phyloP scores from a whole-genome alignment of 257 asterid species.

The Craterostigma plantagineum region DNA sequence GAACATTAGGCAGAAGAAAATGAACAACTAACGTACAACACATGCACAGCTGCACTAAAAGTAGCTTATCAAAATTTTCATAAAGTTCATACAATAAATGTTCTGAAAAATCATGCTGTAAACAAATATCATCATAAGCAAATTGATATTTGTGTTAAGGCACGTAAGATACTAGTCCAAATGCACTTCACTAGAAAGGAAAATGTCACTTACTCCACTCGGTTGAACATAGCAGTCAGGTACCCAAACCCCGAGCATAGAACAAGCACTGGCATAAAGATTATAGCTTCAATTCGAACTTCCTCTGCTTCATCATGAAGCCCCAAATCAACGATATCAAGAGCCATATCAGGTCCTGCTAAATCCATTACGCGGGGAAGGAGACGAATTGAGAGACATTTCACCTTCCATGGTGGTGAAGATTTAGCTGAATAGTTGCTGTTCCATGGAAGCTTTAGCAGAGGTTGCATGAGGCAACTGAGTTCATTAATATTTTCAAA shows the following conservation, averaged over 20 bases:
- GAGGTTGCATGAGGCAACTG: slow-evolving; percentile 28
- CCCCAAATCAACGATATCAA: slow-evolving; percentile 61
- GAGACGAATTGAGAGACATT: slow-evolving; percentile 57
- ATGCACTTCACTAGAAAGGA: neutral
- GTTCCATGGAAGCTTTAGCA: slow-evolving; percentile 77
- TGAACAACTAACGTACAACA: too few relatives aligned
- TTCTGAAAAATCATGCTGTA: too few relatives aligned
- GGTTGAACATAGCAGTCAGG: slow-evolving; percentile 49
- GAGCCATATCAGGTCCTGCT: slow-evolving; percentile 23
- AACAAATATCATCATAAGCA: too few relatives aligned
- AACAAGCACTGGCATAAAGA: slow-evolving; percentile 59
- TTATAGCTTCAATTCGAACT: slow-evolving; percentile 68
- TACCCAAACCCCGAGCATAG: slow-evolving; percentile 43
- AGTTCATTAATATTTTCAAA: slow-evolving; percentile 23
- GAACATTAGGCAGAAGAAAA: too few relatives aligned
- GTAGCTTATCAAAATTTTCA: too few relatives aligned
- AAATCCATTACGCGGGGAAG: slow-evolving; percentile 31
- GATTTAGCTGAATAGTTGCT: slow-evolving; percentile 28
- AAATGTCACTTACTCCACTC: slow-evolving; percentile 64
- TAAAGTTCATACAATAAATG: too few relatives aligned
- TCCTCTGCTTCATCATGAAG: slow-evolving; percentile 57
- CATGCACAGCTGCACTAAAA: too few relatives aligned
- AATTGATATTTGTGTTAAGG: too few relatives aligned
- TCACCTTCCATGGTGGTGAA: slow-evolving; percentile 44
- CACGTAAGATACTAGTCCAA: too few relatives aligned